These are phyloP conservation scores for Hirsutella thompsonii DNA, from an alignment of 2,329 filamentous ascomycete genomes.

Conservation along the genomic window DNA sequence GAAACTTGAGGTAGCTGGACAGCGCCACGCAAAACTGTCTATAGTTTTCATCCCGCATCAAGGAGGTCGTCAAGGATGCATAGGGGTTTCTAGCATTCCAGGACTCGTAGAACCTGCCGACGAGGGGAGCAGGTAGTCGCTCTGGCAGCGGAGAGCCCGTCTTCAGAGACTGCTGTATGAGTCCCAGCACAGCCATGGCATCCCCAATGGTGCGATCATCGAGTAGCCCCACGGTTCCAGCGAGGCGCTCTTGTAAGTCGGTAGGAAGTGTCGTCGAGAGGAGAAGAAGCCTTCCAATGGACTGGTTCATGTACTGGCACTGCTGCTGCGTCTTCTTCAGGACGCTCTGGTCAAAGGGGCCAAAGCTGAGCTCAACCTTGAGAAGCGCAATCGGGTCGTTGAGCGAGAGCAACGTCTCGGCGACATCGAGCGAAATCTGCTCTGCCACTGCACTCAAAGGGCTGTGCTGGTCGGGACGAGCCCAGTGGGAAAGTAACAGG, in stretches of 20 bases:
- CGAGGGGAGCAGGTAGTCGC: slow-evolving; percentile 31
- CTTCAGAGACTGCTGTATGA: slow-evolving; percentile 32
- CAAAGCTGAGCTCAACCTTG: slow-evolving; percentile 16
- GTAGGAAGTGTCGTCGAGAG: slow-evolving; percentile 23
- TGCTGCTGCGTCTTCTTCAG: slow-evolving; percentile 17
- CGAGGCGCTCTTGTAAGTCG: slow-evolving; percentile 25
- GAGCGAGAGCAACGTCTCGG: slow-evolving; percentile 14
- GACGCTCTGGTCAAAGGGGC: slow-evolving; percentile 16
- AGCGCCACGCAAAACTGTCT: slow-evolving; percentile 30
- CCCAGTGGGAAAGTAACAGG: slow-evolving; percentile 31
- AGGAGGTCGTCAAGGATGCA: slow-evolving; percentile 15
- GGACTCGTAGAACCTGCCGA: slow-evolving; percentile 20
- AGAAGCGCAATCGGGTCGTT: slow-evolving; percentile 13
- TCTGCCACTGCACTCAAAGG: slow-evolving; percentile 18
- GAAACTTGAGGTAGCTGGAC: slow-evolving; percentile 28
- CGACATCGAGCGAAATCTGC: slow-evolving; percentile 15
- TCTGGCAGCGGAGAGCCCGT: slow-evolving; percentile 34
- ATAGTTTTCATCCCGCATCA: slow-evolving; percentile 27
- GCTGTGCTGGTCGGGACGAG: slow-evolving; percentile 13
- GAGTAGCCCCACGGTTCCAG: slow-evolving; percentile 22
- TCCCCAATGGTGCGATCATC: slow-evolving; percentile 32
- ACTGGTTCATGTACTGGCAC: slow-evolving; percentile 20
- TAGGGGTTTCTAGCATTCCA: slow-evolving; percentile 9
- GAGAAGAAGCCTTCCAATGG: slow-evolving; percentile 16
- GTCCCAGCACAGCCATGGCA: slow-evolving; percentile 33